Evolutionary conservation across 1,284 basidiomycete species (phyloP), one percentile per base, ranked within the genome.

Genomic region (Spongiforma sp.): DNA sequence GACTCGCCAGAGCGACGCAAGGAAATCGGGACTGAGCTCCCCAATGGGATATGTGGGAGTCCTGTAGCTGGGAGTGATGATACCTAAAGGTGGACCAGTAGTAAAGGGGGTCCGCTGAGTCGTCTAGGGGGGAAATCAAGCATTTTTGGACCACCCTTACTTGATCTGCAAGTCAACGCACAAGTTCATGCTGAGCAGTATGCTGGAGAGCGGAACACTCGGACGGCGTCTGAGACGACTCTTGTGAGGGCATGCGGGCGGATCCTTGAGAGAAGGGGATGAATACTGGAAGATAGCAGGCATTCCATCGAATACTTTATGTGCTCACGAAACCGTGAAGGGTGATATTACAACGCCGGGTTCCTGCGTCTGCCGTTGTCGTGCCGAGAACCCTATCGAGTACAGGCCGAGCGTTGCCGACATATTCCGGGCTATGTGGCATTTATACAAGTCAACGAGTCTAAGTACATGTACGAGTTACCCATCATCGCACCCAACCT

Each of bases 261-360:
- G 36, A 9, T 17, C 9, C 36, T 52, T 48, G 15, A 26, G 24
- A 26, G 14, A 26, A 17, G 8, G n/a, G 48, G n/a, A n/a, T n/a
- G n/a, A n/a, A n/a, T n/a, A n/a, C n/a, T n/a, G n/a, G n/a, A n/a
- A n/a, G n/a, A n/a, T n/a, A n/a, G n/a, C n/a, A n/a, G n/a, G n/a
- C n/a, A n/a, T n/a, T n/a, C n/a, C n/a, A 59, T 70, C 52, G 48
- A 59, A 61, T 63, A 67, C 62, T 48, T 63, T 68, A 73, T 56
- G 53, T 48, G 54, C 50, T 19, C 56, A 32, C 55, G 60, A 70
- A 65, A 37, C 32, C 50, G 37, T 64, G 57, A 58, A 24, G 65
- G 61, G 48, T n/a, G n/a, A n/a, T n/a, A 48, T 52, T 48, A 52
- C 39, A 58, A 61, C 55, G 41, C 9, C 30, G 28, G 36, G 46